Base-by-base conservation (phyloP, 805 yeast genomes). In the Ogataea trehaloabstinens region DNA sequence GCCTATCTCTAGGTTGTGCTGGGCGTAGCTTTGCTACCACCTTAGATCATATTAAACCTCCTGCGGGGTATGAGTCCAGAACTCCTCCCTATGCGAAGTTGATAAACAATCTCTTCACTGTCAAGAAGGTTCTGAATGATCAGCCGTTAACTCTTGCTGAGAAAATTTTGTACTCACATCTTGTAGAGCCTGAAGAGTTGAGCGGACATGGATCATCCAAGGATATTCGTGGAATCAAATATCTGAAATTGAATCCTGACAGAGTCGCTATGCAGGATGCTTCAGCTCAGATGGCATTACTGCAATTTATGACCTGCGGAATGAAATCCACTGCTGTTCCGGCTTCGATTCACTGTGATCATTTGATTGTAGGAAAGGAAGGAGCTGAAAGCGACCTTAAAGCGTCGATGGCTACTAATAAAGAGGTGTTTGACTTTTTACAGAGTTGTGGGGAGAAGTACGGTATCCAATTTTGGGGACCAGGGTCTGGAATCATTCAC, bases 261-360 rank as follows among this genome's bases (percentile, higher is more conserved):
- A 81, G 98, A 67, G 97, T 91, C 46, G 97, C 97, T 35, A 89
- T 95, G 85, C 98, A 90, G 74, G 98, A 90, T 74, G 98, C 98
- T 42, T 88, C 96, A 42, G 97, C 97, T 42, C 98, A 90, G 74
- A 90, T 90, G 98, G 96, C 97, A 41, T 78, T 90, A 54, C 73
- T 90, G 60, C 98, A 90, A 73, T 90, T 90, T 67, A 89, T 89
- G 95, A 85, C 95, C 45, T 95, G 95, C 55, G 95, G 95, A 58
- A 71, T 89, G 79, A 83, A 86, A 46, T 76, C 80, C 61, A 95
- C 90, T 37, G 95, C 95, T 41, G 91, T 91, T 48, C 97, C 97
- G 40, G 87, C 90, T 46, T 87, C 97, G 34, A 95, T 91, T 44
- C 98, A 90, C 73, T 90, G 98, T 78, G 98, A 90, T 67, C 98